These are phyloP conservation scores for Zopfochytrium polystomum DNA, from an alignment of 371 early-diverging fungal genomes.

Conservation along the genomic window DNA sequence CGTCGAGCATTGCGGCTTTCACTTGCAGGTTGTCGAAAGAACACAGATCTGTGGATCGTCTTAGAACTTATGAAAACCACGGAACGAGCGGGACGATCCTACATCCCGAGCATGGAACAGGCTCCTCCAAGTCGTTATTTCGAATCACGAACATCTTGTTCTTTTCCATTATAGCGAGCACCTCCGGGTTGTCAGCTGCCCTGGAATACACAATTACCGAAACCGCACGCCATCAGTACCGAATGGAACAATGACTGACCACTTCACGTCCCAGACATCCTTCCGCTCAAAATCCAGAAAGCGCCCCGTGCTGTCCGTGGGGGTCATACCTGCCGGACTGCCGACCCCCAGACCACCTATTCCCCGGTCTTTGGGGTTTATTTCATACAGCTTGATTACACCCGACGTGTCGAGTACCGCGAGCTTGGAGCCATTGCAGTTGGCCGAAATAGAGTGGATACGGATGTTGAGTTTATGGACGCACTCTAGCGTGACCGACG, in stretches of 20 bases:
- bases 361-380: constrained; percentile 20
- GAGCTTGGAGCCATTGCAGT: constrained; percentile 39
- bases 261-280: constrained; percentile 56
- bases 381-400: constrained; percentile 41
- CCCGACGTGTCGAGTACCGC: constrained; percentile 48
- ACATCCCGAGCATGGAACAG: constrained; percentile 51
- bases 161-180: constrained; percentile 56
- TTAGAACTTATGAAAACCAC: background rate
- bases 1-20: constrained; percentile 47
- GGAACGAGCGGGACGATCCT: constrained; percentile 8
- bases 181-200: constrained; percentile 53
- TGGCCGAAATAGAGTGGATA: constrained; percentile 38
- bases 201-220: constrained; percentile 23
- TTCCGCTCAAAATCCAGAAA: constrained; percentile 52
- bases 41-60: constrained; percentile 37
- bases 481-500: constrained; percentile 38
- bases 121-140: constrained; percentile 52
- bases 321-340: constrained; percentile 7
- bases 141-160: constrained; percentile 50
- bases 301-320: constrained; percentile 22
- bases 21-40: constrained; percentile 47
- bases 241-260: constrained; percentile 32
- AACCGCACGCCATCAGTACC: background rate
- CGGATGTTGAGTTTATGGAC: constrained; percentile 34
- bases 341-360: constrained; percentile 15